Conservation (phyloP, 2,329 filamentous ascomycete genomes). For the Claviceps sp. region DNA sequence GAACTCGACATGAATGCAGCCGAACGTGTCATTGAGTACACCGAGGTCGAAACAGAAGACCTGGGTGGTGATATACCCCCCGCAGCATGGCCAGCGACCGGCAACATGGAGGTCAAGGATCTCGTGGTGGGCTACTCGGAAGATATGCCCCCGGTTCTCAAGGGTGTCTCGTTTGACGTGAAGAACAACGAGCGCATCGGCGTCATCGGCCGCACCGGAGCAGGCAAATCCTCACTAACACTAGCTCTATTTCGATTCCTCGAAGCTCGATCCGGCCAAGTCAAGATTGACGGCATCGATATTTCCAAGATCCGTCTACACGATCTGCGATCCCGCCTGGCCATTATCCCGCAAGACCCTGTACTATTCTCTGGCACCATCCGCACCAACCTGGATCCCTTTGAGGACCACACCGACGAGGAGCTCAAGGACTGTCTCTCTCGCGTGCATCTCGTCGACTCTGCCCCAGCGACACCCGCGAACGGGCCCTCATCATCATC, state of each 20-base stretch:
- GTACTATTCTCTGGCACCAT: slow-evolving; percentile 72
- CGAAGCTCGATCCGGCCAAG: slow-evolving; percentile 50
- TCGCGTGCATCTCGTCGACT: slow-evolving; percentile 53
- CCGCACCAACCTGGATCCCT: slow-evolving; percentile 64
- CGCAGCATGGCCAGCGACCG: slow-evolving; percentile 63
- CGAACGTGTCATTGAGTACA: slow-evolving; percentile 65
- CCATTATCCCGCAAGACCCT: slow-evolving; percentile 71
- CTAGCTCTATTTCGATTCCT: slow-evolving; percentile 68
- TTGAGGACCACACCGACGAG: slow-evolving; percentile 53
- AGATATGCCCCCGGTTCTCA: slow-evolving; percentile 58
- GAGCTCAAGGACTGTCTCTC: slow-evolving; percentile 57
- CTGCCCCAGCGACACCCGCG: slow-evolving; percentile 23
- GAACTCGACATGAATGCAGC: slow-evolving; percentile 71
- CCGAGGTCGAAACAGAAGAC: slow-evolving; percentile 52
- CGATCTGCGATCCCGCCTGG: slow-evolving; percentile 57
- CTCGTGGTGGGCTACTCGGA: slow-evolving; percentile 60
- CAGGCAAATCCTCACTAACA: slow-evolving; percentile 64
- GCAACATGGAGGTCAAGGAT: slow-evolving; percentile 57
- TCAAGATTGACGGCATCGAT: slow-evolving; percentile 60
- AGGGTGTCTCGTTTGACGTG: slow-evolving; percentile 53
- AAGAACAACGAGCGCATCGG: slow-evolving; percentile 56
- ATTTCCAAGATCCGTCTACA: slow-evolving; percentile 59
- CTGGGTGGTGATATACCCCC: slow-evolving; percentile 48
- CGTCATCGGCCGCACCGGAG: slow-evolving; percentile 67
- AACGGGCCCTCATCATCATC: slow-evolving; percentile 22